phyloP scores from a whole-genome alignment of 2,329 filamentous ascomycete genomes.

The Geosmithia putterillii region DNA sequence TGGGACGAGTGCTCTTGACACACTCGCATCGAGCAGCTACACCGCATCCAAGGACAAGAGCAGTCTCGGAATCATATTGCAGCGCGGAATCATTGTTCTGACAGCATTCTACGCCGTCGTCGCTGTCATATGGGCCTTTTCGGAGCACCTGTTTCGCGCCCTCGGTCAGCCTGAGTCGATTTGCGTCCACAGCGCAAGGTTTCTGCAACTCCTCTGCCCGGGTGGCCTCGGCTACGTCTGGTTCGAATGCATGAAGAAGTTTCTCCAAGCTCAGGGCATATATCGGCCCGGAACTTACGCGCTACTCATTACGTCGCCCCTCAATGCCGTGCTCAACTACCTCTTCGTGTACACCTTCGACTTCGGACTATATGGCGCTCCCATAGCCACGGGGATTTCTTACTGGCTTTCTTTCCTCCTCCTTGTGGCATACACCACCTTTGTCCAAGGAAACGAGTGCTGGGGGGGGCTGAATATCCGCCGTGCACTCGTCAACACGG shows the following conservation, averaged over 20 bases:
- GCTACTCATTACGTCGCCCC: conserved; percentile 66
- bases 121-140: conserved; percentile 60
- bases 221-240: conserved; percentile 80
- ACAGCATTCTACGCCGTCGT: conserved; percentile 61
- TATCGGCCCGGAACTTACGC: conserved; percentile 76
- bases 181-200: conserved; percentile 59
- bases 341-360: conserved; percentile 62
- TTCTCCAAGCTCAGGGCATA: conserved; percentile 78
- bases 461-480: conserved; percentile 63
- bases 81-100: conserved; percentile 63
- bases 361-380: conserved; percentile 66
- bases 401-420: conserved; percentile 79
- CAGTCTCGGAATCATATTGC: conserved; percentile 66
- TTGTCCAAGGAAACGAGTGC: conserved; percentile 59
- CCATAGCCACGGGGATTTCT: conserved; percentile 68
- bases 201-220: conserved; percentile 62
- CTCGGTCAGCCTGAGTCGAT: conserved; percentile 72
- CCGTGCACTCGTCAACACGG: conserved; percentile 52
- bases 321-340: conserved; percentile 73
- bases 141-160: conserved; percentile 59
- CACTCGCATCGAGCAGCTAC: conserved; percentile 69
- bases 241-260: conserved; percentile 81
- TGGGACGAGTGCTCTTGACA: conserved; percentile 78
- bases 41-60: conserved; percentile 70
- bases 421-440: conserved; percentile 59